A percentile compares a stretch with the other conserved stretches of the same genome.
These are phyloP conservation scores for Fusarium brachygibbosum DNA, from an alignment of 2,329 filamentous ascomycete species.

Conservation along the genomic window DNA sequence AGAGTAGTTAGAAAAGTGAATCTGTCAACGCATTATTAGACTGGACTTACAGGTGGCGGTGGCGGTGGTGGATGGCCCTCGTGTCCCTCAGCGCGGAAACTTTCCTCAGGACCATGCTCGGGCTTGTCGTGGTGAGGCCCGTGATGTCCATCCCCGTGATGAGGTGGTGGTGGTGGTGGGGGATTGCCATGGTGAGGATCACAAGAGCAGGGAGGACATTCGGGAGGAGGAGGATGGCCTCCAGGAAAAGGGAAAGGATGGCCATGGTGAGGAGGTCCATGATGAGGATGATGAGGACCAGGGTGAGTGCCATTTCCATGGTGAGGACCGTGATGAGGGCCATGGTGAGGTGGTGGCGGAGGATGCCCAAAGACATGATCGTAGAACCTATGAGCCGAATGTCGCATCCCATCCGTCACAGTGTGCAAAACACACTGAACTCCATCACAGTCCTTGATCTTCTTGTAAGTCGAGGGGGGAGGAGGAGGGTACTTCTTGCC, in stretches of 20 bases:
- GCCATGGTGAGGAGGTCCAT: slow-evolving; percentile 45
- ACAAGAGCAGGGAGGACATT: slow-evolving; percentile 22
- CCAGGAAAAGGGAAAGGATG: slow-evolving; percentile 48
- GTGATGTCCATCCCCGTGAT: slow-evolving; percentile 22
- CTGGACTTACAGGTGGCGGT: slow-evolving; percentile 40
- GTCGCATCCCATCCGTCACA: slow-evolving; percentile 57
- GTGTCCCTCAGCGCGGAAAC: slow-evolving; percentile 30
- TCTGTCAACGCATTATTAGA: background rate
- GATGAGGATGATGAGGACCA: slow-evolving; percentile 39
- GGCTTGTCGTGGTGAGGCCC: slow-evolving; percentile 45
- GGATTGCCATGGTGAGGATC: slow-evolving; percentile 36
- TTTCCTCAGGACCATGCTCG: slow-evolving; percentile 32
- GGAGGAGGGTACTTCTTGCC: slow-evolving; percentile 44
- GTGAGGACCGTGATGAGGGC: slow-evolving; percentile 32
- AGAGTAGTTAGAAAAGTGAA: slow-evolving; percentile 2
- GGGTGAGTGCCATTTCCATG: slow-evolving; percentile 32
- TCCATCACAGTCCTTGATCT: slow-evolving; percentile 38
- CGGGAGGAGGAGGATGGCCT: slow-evolving; percentile 24
- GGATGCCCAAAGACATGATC: slow-evolving; percentile 35
- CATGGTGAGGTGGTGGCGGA: slow-evolving; percentile 23
- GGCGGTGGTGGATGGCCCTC: slow-evolving; percentile 21
- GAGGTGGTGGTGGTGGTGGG: slow-evolving; percentile 46
- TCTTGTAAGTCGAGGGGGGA: slow-evolving; percentile 42
- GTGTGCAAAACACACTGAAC: slow-evolving; percentile 58
- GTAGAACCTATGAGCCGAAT: slow-evolving; percentile 45